Evolutionary conservation across 768 basidiomycete species (phyloP), one percentile per base, ranked within the genome.

Genomic region (Austroboletus eburneus): DNA sequence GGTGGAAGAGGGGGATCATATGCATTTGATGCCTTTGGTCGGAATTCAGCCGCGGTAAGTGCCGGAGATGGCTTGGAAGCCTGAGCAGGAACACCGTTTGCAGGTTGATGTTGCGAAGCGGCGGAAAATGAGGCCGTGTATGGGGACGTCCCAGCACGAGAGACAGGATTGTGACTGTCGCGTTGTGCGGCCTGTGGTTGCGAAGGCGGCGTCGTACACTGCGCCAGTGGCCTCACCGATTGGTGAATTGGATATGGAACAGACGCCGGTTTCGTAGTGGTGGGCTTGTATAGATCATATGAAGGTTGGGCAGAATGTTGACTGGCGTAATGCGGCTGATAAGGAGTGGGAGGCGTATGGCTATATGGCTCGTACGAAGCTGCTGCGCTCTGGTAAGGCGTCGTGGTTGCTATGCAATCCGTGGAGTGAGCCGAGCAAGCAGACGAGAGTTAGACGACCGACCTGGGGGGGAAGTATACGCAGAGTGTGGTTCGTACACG

Each of bases 1-100:
- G 80, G 72, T 32, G 78, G 78, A 48, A 88, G 77, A 25, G 87
- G 86, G 3, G 87, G 87, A 55, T 89, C 87, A 55, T 87, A 89
- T 2, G 86, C 87, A 53, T 87, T 85, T 13, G 70, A 72, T 27
- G 79, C 64, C 66, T 80, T 86, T 20, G 83, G 83, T 41, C 85
- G 74, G 49, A 70, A 79, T n/a, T 82, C 57, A 23, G 73, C 61
- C 2, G 75, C 65, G 3, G 74, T 64, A 16, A 72, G 69, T 5
- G 64, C 51, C 4, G 72, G 67, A 23, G 72, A 58, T 2, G 43
- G 48, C 35, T 59, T 55, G 18, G 72, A 57, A 34, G 65, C 57
- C 22, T 67, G 62, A 43, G 62, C 41, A 25, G 64, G 43, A 37
- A 54, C 32, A 43, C 58, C 43, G 40, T 58, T 64, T 23, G 59